phyloP scores from a whole-genome alignment of 2,329 filamentous ascomycete genomes.

The Aspergillus intermedius region DNA sequence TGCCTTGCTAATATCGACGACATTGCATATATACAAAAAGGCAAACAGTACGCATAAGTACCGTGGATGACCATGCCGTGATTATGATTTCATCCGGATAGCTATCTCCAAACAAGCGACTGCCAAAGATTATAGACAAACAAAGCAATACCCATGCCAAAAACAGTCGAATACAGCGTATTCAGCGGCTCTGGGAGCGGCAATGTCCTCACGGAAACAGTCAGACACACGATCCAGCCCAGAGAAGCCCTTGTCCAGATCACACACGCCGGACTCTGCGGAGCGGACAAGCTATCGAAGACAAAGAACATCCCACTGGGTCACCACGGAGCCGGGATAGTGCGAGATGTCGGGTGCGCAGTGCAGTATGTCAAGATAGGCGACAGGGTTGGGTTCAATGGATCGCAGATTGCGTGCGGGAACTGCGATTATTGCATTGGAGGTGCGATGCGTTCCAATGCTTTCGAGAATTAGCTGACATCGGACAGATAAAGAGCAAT shows the following conservation, averaged over 20 bases:
- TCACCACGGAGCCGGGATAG: slow-evolving; percentile 17
- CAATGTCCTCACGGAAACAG: slow-evolving; percentile 1
- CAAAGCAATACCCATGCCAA: background rate
- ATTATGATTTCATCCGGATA: background rate
- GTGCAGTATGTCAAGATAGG: slow-evolving; percentile 7
- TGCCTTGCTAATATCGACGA: no score
- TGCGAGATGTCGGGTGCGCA: slow-evolving; percentile 11
- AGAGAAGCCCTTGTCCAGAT: slow-evolving; percentile 10
- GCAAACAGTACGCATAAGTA: background rate
- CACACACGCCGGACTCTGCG: slow-evolving; percentile 11
- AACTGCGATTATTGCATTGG: slow-evolving; percentile 14
- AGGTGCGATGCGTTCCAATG: slow-evolving; percentile 1
- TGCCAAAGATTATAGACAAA: background rate
- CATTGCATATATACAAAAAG: background rate
- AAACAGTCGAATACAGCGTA: slow-evolving; percentile 6
- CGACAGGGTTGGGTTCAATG: slow-evolving; percentile 16
- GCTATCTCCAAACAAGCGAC: background rate
- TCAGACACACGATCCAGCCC: slow-evolving; percentile 1
- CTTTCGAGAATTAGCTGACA: background rate
- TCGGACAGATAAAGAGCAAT: slow-evolving; percentile 11
- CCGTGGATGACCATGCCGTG: background rate
- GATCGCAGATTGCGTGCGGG: slow-evolving; percentile 12
- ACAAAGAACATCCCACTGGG: slow-evolving; percentile 6
- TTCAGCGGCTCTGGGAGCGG: slow-evolving; percentile 6
- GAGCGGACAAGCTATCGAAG: slow-evolving; percentile 10